These are phyloP conservation scores for Inga laurina DNA, from an alignment of 306 rosid genomes.

Conservation along the genomic window DNA sequence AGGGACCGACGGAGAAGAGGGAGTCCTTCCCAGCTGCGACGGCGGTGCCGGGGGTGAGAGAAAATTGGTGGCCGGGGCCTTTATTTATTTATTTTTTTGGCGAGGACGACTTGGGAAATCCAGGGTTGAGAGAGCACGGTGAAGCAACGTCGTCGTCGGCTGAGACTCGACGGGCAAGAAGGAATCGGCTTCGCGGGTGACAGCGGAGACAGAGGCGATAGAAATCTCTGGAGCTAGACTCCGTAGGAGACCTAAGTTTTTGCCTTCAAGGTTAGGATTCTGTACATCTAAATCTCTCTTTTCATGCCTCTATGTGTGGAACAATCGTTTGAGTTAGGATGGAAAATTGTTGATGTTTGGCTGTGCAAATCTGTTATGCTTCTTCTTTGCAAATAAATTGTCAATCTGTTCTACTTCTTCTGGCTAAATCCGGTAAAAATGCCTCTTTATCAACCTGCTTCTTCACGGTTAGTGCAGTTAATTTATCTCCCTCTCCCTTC, in stretches of 20 bases:
- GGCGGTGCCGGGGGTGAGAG: background rate
- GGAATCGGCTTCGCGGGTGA: no score
- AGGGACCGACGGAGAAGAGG: background rate
- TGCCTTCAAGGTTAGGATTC: background rate
- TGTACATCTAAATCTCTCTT: background rate
- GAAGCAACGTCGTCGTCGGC: no score
- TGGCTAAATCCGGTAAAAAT: background rate
- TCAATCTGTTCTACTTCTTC: background rate
- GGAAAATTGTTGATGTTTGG: background rate
- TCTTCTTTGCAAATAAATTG: background rate
- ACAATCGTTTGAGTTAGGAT: background rate
- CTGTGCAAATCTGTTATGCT: background rate
- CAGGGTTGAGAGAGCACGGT: background rate
- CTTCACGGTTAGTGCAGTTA: no score
- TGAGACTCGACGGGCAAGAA: no score
- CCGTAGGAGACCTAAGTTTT: background rate
- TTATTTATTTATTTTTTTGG: background rate
- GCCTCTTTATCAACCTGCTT: no score
- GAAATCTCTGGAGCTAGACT: background rate
- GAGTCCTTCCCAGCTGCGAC: background rate
- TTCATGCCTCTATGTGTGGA: background rate
- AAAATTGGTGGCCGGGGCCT: background rate
- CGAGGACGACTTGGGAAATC: background rate
- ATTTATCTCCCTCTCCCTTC: no score
- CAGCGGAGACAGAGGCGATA: no score